Evolutionary conservation across 352 stramenopile genomes (phyloP), one percentile per base, ranked within the genome.

Genomic region (Globisporangium spinosum): DNA sequence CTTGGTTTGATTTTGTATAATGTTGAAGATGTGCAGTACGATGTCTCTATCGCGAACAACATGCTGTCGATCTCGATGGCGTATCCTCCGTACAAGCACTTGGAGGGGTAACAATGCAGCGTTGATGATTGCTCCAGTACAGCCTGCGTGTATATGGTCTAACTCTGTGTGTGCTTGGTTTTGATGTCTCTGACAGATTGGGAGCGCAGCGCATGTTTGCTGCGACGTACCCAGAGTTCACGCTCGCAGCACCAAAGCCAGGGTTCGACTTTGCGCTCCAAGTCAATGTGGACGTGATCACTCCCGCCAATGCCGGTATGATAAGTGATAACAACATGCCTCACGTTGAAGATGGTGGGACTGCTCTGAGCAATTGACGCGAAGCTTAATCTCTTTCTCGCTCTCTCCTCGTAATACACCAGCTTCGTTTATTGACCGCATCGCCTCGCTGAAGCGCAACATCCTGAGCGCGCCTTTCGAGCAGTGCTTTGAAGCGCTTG

Each of bases 381-480:
- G 29, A 32, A 32, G 29, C 29, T 32, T 32, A 32, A 32, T 32
- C n/a, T n/a, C n/a, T n/a, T 27, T 27, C 5, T 27, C 10, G 43
- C 10, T 51, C 2, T 29, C 9, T 23, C 61, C n/a, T 55, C 23
- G 5, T 17, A 25, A 34, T 32, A 8, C 12, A n/a, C 12, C 54
- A 95, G 87, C 74, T 8, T 89, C 82, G 1, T 85, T 95, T 63
- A 86, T 95, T 68, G 73, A 83, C 22, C 85, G 85, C 49, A 74
- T 95, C 49, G 85, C 87, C 10, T 65, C 85, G 9, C 73, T 95
- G n/a, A 95, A 95, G 82, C 81, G 87, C 58, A 93, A 95, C 72
- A 87, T 95, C 69, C 65, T 93, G 29, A 73, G 77, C 3, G 83
- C 87, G 15, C 87, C 85, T 1, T 95, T 93, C 57, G 85, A 95